A percentile compares a stretch with the other conserved stretches of the same genome.
Evolutionary conservation across 495 filamentous ascomycete species (phyloP).

Genomic region (Tuber umbilicatum): DNA sequence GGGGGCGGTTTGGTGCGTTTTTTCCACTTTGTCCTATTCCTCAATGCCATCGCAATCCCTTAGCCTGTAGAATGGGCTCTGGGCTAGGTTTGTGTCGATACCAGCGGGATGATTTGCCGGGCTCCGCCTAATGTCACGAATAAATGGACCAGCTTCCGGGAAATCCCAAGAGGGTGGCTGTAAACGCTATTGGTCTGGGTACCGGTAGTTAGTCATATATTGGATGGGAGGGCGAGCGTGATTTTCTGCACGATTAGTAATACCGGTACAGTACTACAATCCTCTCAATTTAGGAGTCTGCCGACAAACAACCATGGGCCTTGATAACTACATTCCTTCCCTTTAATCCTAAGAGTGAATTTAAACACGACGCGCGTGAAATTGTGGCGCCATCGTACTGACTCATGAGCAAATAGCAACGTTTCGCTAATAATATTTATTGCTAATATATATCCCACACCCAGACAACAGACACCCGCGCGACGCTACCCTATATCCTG

Average conservation of each 20-base stretch:
- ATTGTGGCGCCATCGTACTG: not conserved
- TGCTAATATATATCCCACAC: not conserved
- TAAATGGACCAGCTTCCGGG: not conserved
- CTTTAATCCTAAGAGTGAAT: not conserved
- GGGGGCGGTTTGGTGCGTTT: not conserved
- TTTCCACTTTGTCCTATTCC: not conserved
- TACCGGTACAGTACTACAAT: not conserved
- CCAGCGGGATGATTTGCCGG: not conserved
- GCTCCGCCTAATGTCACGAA: not conserved
- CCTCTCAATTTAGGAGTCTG: not conserved
- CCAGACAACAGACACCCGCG: not conserved
- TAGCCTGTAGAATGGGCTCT: not conserved
- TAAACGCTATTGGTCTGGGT: not conserved
- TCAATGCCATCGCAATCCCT: not conserved
- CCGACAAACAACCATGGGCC: not conserved
- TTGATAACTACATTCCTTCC: not conserved
- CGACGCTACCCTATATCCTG: conserved; percentile 17
- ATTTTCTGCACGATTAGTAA: not conserved
- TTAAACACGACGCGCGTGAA: not conserved
- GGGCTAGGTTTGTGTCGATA: not conserved
- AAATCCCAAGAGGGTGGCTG: not conserved
- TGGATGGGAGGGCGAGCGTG: not conserved
- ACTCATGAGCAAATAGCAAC: not conserved
- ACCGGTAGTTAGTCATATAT: not conserved
- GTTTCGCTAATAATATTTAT: not conserved